Conservation (phyloP, 371 early-diverging fungal species). For the Saksenaea vasiformis region DNA sequence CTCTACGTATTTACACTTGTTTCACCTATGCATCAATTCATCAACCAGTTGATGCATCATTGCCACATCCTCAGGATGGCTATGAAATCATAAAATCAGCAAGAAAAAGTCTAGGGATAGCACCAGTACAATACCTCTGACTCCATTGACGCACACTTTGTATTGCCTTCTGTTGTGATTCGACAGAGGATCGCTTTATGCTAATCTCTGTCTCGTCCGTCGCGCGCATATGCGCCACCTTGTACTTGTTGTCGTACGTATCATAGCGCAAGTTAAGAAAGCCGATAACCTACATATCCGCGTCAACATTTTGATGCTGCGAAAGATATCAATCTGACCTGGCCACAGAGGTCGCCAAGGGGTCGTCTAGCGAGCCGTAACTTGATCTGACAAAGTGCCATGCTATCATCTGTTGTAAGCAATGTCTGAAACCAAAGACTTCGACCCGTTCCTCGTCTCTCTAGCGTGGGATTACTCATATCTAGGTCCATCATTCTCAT, state of each 20-base stretch:
- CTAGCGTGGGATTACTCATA: not conserved
- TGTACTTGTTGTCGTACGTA: constrained; percentile 33
- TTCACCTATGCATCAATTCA: not conserved
- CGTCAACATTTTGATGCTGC: not conserved
- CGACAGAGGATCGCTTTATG: constrained; percentile 14
- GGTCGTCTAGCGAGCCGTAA: constrained; percentile 20
- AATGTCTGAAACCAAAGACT: constrained; percentile 28
- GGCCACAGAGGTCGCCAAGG: constrained; percentile 12
- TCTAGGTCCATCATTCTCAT: not conserved
- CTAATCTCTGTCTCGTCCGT: constrained; percentile 34
- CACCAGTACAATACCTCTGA: constrained; percentile 13
- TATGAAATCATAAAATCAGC: not conserved
- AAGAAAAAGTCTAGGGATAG: not conserved
- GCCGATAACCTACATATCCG: constrained; percentile 24
- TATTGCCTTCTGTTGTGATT: constrained; percentile 12
- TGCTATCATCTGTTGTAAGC: constrained; percentile 33
- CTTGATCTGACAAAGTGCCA: constrained; percentile 30
- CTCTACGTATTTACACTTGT: not conserved
- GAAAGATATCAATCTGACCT: constrained; percentile 15
- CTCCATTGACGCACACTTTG: constrained; percentile 12
- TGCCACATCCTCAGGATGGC: not conserved
- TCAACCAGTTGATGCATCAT: not conserved
- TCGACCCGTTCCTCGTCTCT: constrained; percentile 15
- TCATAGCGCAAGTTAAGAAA: constrained; percentile 33
- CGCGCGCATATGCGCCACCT: constrained; percentile 26